Evolutionary conservation across 164 flowering plant genomes (phyloP), one percentile per base, ranked within the genome.

Genomic region (Hamamelis virginiana): DNA sequence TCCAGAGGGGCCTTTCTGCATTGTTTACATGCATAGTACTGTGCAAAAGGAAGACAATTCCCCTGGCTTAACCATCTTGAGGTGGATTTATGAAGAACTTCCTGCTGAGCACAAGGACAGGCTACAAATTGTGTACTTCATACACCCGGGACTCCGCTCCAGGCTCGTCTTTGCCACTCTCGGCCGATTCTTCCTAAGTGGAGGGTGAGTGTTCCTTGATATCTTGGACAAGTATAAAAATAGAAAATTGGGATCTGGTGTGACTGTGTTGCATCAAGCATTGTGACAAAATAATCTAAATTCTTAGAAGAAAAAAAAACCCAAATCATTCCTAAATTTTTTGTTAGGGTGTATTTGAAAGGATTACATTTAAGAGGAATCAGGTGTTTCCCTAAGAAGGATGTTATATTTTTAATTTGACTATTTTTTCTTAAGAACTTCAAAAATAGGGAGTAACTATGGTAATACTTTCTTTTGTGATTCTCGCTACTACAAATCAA

Each of bases 71-170:
- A 79, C 92, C 55, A 84, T 90, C 72, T 73, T 95, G 83, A 84
- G 97, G 79, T 95, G 97, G 97, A 91, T 95, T 57, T 95, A 95
- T 71, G 98, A 92, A 83, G 94, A 85, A 8, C 91, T 95, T 67
- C 88, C 97, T 1, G 25, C 83, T 12, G 83, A 79, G 21, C 65
- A 65, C 74, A 95, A 91, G 78, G 91, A 89, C 11, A 87, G 97
- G 84, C 89, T 95, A 75, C 94, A 84, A 66, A 67, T 80, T 65
- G 79, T 95, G 10, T 95, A 95, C 80, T 95, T 95, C 53, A 55
- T 95, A 53, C 98, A 95, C 74, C 98, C 97, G 10, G 97, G 98
- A 13, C 81, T 95, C n/a, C 86, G 90, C 1, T 92, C 98, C 12
- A 86, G 98, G 79, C 82, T 92, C 28, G 71, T 81, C 72, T 70